Base-by-base conservation (phyloP, 2,329 filamentous ascomycete genomes). In the Nectriaceae sp. region DNA sequence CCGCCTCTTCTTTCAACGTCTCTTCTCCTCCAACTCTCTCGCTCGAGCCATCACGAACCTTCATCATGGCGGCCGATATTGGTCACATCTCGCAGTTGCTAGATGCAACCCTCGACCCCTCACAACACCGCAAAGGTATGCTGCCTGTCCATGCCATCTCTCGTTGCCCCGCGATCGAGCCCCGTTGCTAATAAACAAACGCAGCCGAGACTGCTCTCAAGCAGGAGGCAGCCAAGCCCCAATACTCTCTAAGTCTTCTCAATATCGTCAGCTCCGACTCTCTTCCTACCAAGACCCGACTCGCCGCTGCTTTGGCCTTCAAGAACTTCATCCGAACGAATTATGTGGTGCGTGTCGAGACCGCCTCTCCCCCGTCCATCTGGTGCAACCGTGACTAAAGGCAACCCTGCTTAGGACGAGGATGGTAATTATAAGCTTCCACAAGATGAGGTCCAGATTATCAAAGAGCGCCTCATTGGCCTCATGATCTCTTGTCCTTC, bases 281-380 rank as follows among this genome's bases (percentile, higher is more conserved):
- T 36, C 82, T 88, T 55, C 85, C 90, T 35, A 73, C 79, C 56
- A 93, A 89, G 62, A 94, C 89, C 52, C 86, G 94, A 54, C 84
- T 99, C 36, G 84, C 93, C 5, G 90, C 89, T 63, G 90, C 94
- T 21, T 80, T 99, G 51, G 94, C 89, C 75, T 99, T 99, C 82
- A 99, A 99, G 75, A 99, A 99, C 76, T 96, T 96, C 71, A 91
- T 99, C 65, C 88, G 89, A 70, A 84, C 88, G 66, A 94, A 91
- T 77, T 99, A 95, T 84, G 89, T 90, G 61, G 85, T 87, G 72
- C 60, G 83, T 76, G 39, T 13, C 49, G 42, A 40, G 20, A 37
- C 35, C 11, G 5, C n/a, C n/a, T n/a, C n/a, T n/a, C 13, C 42
- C 38, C 53, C 21, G 26, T 42, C 43, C 36, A n/a, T n/a, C n/a